A percentile compares a stretch with the other conserved stretches of the same genome.
Evolutionary conservation across 805 yeast species (phyloP).

Genomic region (Hagleromyces aurorensis): DNA sequence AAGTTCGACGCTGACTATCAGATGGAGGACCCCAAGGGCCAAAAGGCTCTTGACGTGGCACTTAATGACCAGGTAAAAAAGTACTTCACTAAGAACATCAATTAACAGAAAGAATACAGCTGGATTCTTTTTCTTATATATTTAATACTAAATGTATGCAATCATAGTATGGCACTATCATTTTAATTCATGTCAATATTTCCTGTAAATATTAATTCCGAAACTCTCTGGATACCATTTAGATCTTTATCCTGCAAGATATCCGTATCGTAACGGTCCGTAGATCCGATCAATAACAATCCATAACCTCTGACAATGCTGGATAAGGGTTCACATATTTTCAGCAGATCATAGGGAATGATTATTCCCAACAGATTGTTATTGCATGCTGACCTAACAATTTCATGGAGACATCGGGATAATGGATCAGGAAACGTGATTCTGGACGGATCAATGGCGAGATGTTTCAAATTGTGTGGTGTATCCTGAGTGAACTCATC

Average conservation of each 20-base stretch:
- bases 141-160: too few relatives aligned
- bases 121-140: too few relatives aligned
- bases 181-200: conserved; percentile 13
- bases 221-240: conserved; percentile 21
- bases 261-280: conserved; percentile 22
- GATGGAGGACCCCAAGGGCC: conserved; percentile 42
- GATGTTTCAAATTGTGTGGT: conserved; percentile 21
- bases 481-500: conserved; percentile 22
- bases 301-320: conserved; percentile 75
- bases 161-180: not conserved
- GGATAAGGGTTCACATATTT: conserved; percentile 66
- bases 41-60: conserved; percentile 47
- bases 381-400: conserved; percentile 66
- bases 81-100: conserved; percentile 29
- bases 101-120: too few relatives aligned
- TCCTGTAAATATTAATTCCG: conserved; percentile 17
- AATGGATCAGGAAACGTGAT: conserved; percentile 8
- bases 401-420: conserved; percentile 69
- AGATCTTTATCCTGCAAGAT: conserved; percentile 11
- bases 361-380: conserved; percentile 84
- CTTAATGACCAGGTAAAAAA: conserved; percentile 43
- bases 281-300: conserved; percentile 68
- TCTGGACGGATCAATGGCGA: conserved; percentile 17
- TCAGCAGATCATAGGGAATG: conserved; percentile 61
- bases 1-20: conserved; percentile 57